Evolutionary conservation across 2,329 filamentous ascomycete genomes (phyloP).

Genomic region (Penicillium psychrosexuale): DNA sequence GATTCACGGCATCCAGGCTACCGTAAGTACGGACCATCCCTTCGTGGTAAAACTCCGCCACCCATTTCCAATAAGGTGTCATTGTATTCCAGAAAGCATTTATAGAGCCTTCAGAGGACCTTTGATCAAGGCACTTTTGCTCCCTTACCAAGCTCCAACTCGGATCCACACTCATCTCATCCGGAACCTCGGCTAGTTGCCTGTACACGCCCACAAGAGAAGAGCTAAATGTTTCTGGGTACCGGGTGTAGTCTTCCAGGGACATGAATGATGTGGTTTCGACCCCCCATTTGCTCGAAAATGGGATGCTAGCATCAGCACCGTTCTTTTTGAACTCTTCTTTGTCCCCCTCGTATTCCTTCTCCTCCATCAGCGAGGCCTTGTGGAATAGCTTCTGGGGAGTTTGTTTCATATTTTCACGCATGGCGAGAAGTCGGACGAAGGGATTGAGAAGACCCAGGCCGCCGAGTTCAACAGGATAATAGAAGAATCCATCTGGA

Average conservation of each 20-base stretch:
- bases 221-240: slow-evolving; percentile 35
- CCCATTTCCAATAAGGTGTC: slow-evolving; percentile 45
- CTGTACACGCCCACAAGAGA: slow-evolving; percentile 33
- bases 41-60: slow-evolving; percentile 40
- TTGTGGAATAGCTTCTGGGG: slow-evolving; percentile 34
- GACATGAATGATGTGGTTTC: slow-evolving; percentile 33
- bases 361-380: slow-evolving; percentile 47
- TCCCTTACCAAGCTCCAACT: slow-evolving; percentile 28
- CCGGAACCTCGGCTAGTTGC: slow-evolving; percentile 32
- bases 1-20: slow-evolving; percentile 40
- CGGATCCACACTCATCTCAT: slow-evolving; percentile 29
- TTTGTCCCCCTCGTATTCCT: slow-evolving; percentile 51
- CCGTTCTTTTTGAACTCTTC: slow-evolving; percentile 32
- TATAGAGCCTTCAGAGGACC: slow-evolving; percentile 14
- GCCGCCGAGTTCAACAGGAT: slow-evolving; percentile 52
- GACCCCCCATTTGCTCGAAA: slow-evolving; percentile 5
- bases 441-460: slow-evolving; percentile 52
- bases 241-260: slow-evolving; percentile 39
- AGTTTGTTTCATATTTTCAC: slow-evolving; percentile 39
- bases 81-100: slow-evolving; percentile 31
- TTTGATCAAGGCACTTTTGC: slow-evolving; percentile 15
- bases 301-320: slow-evolving; percentile 6
- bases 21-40: slow-evolving; percentile 44
- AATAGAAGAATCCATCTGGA: slow-evolving; percentile 54
- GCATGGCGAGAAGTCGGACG: slow-evolving; percentile 49